Base-by-base conservation (phyloP, 2,329 filamentous ascomycete genomes). In the Eurotiales sp. region DNA sequence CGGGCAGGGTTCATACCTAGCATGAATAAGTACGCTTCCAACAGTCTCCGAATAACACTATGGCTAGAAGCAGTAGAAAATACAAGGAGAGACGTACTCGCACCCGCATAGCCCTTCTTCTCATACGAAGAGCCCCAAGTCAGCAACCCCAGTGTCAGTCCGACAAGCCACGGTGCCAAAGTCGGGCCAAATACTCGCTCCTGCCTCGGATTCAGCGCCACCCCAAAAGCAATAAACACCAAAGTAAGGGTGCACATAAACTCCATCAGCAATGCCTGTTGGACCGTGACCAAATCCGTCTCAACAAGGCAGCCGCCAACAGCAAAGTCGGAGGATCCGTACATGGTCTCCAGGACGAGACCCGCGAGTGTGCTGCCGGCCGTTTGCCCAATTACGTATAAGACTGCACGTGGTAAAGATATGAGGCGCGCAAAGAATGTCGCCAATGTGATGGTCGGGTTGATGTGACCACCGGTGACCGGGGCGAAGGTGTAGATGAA, bases 151-250 rank as follows among this genome's bases (percentile, higher is more conserved):
- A 75, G 54, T 0, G 63, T 62, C 12, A 73, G 51, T 6, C 77
- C 73, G 14, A 80, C 76, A 8, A 81, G 63, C 23, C 78, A 67
- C 0, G 78, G 77, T 0, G 72, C 72, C 1, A 78, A 61, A 1
- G 76, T 72, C 4, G 74, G 76, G 0, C 77, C 78, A 56, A 77
- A 79, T 3, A 77, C 61, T 15, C 71, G 63, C 1, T 68, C 68
- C 57, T 81, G 77, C 3, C 77, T 65, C 2, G 79, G 79, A 59
- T 81, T 78, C 4, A 81, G 65, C 14, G 77, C 78, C 10, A 78
- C 73, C 1, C 78, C 77, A 55, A 79, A 80, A 0, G 76, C 70
- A 17, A 80, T 65, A 56, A 78, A 72, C 0, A 82, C 59, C 12
- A 79, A 55, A 1, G 72, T 65, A n/a, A 77, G 68, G 4, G 67